A percentile compares a stretch with the other conserved stretches of the same genome.
These are phyloP conservation scores for Ascochyta viciae-villosae DNA, from an alignment of 2,329 filamentous ascomycete species.

Conservation along the genomic window DNA sequence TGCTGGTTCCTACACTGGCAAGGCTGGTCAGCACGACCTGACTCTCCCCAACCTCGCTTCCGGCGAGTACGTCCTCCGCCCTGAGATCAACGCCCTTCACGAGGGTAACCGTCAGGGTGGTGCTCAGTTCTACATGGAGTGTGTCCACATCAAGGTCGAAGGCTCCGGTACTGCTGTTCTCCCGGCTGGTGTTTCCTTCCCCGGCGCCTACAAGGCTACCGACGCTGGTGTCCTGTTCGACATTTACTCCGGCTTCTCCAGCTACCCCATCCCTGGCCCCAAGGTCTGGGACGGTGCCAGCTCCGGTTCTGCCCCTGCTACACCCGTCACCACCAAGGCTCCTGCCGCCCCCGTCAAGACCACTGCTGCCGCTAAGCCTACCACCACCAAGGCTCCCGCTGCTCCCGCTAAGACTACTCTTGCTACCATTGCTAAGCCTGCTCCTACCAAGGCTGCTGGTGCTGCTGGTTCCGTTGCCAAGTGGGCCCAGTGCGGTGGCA, in stretches of 20 bases:
- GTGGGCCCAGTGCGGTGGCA: conserved; percentile 55
- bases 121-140: conserved; percentile 56
- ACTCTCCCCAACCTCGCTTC: conserved; percentile 50
- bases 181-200: conserved; percentile 55
- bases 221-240: conserved; percentile 53
- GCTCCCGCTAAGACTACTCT: conserved; percentile 27
- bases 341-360: conserved; percentile 11
- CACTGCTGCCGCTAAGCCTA: conserved; percentile 20
- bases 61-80: conserved; percentile 54
- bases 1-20: conserved; percentile 37
- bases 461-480: conserved; percentile 24
- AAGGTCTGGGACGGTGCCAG: conserved; percentile 44
- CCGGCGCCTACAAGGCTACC: conserved; percentile 49
- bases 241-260: conserved; percentile 47
- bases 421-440: conserved; percentile 26
- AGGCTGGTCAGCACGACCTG: conserved; percentile 51
- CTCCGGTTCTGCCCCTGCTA: conserved; percentile 19
- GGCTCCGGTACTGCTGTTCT: conserved; percentile 41
- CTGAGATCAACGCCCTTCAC: conserved; percentile 56
- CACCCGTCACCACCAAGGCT: conserved; percentile 23
- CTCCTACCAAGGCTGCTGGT: conserved; percentile 22
- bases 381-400: conserved; percentile 16
- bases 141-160: conserved; percentile 52
- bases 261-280: conserved; percentile 48
- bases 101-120: conserved; percentile 47